Evolutionary conservation across 73 alveolate genomes (phyloP).

Genomic region (Halteria grandinella): DNA sequence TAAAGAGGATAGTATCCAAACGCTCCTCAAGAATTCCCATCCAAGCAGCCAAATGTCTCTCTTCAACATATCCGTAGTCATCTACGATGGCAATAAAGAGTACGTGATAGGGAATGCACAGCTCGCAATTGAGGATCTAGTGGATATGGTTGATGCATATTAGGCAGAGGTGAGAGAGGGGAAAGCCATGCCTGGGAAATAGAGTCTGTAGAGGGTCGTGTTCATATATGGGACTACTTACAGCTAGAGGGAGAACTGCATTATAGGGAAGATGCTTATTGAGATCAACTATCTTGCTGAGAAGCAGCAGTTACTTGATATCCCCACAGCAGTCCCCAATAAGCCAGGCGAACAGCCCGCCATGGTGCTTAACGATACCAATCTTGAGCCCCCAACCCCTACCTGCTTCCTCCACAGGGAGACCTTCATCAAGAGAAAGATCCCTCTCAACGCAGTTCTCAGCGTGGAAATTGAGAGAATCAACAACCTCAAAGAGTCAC

Average conservation of each 20-base stretch:
- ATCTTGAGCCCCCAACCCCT: neutral
- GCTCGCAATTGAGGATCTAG: conserved; percentile 61
- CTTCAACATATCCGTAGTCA: conserved; percentile 1
- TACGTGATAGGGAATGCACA: conserved; percentile 53
- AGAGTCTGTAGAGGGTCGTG: conserved; percentile 39
- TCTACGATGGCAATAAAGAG: conserved; percentile 44
- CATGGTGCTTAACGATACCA: neutral
- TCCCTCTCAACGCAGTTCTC: conserved; percentile 55
- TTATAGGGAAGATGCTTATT: conserved; percentile 58
- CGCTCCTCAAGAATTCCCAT: conserved; percentile 1
- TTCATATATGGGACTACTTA: conserved; percentile 60
- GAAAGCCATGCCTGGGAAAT: too few relatives aligned
- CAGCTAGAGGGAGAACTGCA: conserved; percentile 58
- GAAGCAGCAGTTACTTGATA: conserved; percentile 6
- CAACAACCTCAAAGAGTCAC: conserved; percentile 25
- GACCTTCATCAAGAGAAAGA: conserved; percentile 58
- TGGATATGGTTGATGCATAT: conserved; percentile 37
- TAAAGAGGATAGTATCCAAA: conserved; percentile 28
- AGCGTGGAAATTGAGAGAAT: conserved; percentile 35
- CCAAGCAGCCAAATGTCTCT: conserved; percentile 3
- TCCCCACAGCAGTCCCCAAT: neutral
- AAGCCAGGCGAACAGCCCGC: neutral
- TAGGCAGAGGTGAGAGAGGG: neutral
- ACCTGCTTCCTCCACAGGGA: conserved; percentile 58
- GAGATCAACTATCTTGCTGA: conserved; percentile 40